Evolutionary conservation across 305 asterid genomes (phyloP).

Genomic region (Fraxinus sp.): DNA sequence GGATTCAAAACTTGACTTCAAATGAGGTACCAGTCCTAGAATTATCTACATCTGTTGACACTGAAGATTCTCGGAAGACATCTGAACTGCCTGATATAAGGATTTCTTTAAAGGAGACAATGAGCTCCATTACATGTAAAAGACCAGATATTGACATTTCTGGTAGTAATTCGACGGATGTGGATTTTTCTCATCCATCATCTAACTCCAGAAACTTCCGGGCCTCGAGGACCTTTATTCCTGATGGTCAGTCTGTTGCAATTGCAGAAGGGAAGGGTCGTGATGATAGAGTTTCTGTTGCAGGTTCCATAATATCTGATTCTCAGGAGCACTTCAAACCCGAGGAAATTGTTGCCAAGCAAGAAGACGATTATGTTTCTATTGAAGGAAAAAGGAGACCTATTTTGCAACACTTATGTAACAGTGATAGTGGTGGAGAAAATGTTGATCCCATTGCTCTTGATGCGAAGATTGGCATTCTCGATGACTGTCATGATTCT

Average conservation of each 20-base stretch:
- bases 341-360: constrained; percentile 30
- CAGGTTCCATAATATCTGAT: constrained; percentile 28
- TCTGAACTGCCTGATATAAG: constrained; percentile 35
- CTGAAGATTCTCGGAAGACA: constrained; percentile 24
- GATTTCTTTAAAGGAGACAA: constrained; percentile 22
- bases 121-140: constrained; percentile 22
- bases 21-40: constrained; percentile 17
- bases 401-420: constrained; percentile 38
- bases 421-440: constrained; percentile 31
- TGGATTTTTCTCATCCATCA: constrained; percentile 12
- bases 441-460: constrained; percentile 30
- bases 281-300: constrained; percentile 27
- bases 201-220: constrained; percentile 32
- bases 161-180: constrained; percentile 26
- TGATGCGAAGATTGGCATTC: constrained; percentile 32
- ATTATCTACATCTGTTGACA: constrained; percentile 24
- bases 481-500: constrained; percentile 35
- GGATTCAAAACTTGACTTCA: constrained; percentile 12
- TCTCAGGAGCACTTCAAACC: constrained; percentile 13
- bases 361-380: constrained; percentile 28
- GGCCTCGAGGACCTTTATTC: constrained; percentile 35
- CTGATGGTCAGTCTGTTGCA: constrained; percentile 29
- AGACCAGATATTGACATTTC: constrained; percentile 32
- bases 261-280: constrained; percentile 29
- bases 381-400: constrained; percentile 22